Conservation (phyloP, 202 grass and related monocot genomes). For the Carex sylvatica region DNA sequence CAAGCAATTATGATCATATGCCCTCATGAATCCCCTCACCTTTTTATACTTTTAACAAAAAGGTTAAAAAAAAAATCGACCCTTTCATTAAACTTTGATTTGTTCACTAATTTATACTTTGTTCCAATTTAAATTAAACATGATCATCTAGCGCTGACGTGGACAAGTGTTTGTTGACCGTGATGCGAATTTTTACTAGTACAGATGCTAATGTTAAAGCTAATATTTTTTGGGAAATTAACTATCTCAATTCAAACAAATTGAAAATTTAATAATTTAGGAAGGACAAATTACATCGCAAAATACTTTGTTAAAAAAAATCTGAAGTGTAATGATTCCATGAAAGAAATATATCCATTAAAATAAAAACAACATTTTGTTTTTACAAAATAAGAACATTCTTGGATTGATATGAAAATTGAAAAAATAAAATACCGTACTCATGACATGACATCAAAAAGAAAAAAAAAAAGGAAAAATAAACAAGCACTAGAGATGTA, state of each 20-base stretch:
- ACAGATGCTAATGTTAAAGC: no score
- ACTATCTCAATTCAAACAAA: not conserved
- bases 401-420: not conserved
- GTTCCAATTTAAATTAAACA: no score
- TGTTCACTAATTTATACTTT: no score
- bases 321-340: not conserved
- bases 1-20: no score
- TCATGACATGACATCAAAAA: slow-evolving; percentile 1
- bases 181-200: no score
- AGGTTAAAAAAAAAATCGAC: no score
- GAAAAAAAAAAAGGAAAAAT: not conserved
- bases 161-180: no score
- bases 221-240: not conserved
- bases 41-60: no score
- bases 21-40: no score
- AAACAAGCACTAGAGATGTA: not conserved
- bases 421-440: not conserved
- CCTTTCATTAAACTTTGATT: no score
- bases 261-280: not conserved
- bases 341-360: not conserved
- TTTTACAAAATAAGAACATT: not conserved
- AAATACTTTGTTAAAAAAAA: not conserved
- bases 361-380: not conserved
- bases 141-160: no score
- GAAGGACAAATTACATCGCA: not conserved